Percentiles rank a stretch among this genome's conserved stretches.
Evolutionary conservation across 2,329 filamentous ascomycete genomes (phyloP).

Genomic region (Herpotrichia juniperi): DNA sequence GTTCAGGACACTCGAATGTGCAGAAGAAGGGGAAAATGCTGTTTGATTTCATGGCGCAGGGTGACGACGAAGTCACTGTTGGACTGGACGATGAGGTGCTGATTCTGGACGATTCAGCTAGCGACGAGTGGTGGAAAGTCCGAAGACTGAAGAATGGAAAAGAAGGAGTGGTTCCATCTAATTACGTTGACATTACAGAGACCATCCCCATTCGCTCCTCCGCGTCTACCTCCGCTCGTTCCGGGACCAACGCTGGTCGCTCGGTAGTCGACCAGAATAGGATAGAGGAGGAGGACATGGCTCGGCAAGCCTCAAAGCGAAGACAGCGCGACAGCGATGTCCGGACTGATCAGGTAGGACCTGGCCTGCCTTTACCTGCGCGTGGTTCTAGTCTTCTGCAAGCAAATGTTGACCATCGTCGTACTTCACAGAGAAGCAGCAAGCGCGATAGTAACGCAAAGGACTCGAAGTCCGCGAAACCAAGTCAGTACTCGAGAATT

Average conservation of each 20-base stretch:
- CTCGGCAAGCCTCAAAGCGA: constrained; percentile 76
- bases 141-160: constrained; percentile 87
- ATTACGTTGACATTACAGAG: constrained; percentile 89
- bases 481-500: constrained; percentile 65
- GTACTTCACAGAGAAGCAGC: constrained; percentile 70
- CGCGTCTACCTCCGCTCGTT: constrained; percentile 53
- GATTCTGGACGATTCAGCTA: constrained; percentile 86
- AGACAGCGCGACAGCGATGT: constrained; percentile 61
- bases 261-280: constrained; percentile 79
- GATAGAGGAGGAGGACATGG: constrained; percentile 80
- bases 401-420: constrained; percentile 70
- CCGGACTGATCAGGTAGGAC: constrained; percentile 73
- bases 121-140: constrained; percentile 99
- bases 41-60: constrained; percentile 96
- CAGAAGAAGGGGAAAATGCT: constrained; percentile 85
- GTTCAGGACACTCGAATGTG: constrained; percentile 63
- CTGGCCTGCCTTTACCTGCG: constrained; percentile 75
- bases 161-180: constrained; percentile 94
- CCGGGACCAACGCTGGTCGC: constrained; percentile 64
- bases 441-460: constrained; percentile 70
- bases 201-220: constrained; percentile 60
- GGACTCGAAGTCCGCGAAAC: constrained; percentile 63
- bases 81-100: constrained; percentile 88
- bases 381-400: constrained; percentile 78
- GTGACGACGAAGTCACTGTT: constrained; percentile 95